Base-by-base conservation (phyloP, 495 filamentous ascomycete genomes). In the Aspergillus bertholletiae region DNA sequence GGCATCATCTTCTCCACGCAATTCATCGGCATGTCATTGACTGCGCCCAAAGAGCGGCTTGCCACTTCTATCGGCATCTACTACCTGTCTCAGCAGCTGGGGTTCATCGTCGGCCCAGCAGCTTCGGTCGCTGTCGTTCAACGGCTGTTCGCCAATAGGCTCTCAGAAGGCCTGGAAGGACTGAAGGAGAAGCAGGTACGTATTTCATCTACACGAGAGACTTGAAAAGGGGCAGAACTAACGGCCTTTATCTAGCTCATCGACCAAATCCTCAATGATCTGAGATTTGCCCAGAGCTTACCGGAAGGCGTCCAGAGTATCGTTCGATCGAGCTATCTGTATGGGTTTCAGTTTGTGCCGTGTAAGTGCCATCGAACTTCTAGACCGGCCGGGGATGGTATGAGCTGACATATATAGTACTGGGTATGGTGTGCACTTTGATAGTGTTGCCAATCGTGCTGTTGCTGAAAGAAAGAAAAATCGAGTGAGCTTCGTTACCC, bases 81-180 rank as follows among this genome's bases (percentile, higher is more conserved):
- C 41, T 71, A 61, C 46, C 56, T 73, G 26, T 59, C 58, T 39
- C 68, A 73, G 53, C 66, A 73, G 51, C 40, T 73, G 26, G 70
- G 68, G n/a, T 59, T 63, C 22, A 62, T 71, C 18, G 15, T 73
- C 2, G 68, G 70, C 9, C 61, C 56, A 12, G 55, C 58, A 7
- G 23, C 50, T 32, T 58, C 43, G 17, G 53, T 56, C 2, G 59
- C 58, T 20, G 13, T 71, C 15, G 45, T 69, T n/a, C 54, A 58
- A 35, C 35, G 18, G 6, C 20, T 58, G 3, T 68, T 71, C 44
- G 34, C 52, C 20, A 49, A 49, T 13, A 58, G 51, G 7, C 47
- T 71, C 9, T 21, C 26, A 12, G 28, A 51, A 18, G 46, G 22
- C 8, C 47, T 70, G 32, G 54, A 23, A 0, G 56, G 32, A 28